Conservation (phyloP, 192 early-diverging fungal genomes). For the Coemansia sp. region DNA sequence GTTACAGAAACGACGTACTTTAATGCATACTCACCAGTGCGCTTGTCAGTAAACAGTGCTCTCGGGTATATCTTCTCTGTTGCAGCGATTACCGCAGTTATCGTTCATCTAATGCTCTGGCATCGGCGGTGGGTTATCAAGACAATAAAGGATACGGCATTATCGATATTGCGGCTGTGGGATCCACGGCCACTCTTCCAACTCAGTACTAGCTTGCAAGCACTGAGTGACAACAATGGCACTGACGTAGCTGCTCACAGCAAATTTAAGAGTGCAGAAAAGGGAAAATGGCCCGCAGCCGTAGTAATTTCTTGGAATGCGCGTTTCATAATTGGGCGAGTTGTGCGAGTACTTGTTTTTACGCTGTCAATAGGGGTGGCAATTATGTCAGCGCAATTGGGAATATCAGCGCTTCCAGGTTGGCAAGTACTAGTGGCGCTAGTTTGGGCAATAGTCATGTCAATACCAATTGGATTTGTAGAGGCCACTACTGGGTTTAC, state of each 20-base stretch:
- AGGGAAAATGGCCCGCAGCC: not conserved
- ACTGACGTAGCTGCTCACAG: not conserved
- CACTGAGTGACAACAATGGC: not conserved
- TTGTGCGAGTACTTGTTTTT: constrained; percentile 31
- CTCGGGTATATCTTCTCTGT: constrained; percentile 47
- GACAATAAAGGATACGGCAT: constrained; percentile 15
- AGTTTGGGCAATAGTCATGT: constrained; percentile 32
- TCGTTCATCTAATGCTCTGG: constrained; percentile 43
- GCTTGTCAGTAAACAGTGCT: constrained; percentile 44
- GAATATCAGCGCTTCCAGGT: constrained; percentile 36
- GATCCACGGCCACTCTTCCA: constrained; percentile 34
- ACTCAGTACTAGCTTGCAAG: not conserved
- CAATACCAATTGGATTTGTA: constrained; percentile 45
- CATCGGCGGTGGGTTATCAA: constrained; percentile 35
- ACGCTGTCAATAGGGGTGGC: constrained; percentile 34
- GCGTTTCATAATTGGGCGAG: constrained; percentile 15
- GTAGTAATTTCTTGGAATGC: constrained; percentile 10
- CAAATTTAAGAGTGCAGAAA: not conserved
- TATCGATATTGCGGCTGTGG: constrained; percentile 35
- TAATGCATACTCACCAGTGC: constrained; percentile 47
- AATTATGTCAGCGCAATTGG: constrained; percentile 37
- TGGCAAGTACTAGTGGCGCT: constrained; percentile 44
- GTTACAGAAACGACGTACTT: constrained; percentile 6
- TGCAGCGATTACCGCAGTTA: constrained; percentile 39
- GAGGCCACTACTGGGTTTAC: constrained; percentile 47